Evolutionary conservation across 208 protist species (phyloP).

Genomic region (Sergeia podlipaevii): DNA sequence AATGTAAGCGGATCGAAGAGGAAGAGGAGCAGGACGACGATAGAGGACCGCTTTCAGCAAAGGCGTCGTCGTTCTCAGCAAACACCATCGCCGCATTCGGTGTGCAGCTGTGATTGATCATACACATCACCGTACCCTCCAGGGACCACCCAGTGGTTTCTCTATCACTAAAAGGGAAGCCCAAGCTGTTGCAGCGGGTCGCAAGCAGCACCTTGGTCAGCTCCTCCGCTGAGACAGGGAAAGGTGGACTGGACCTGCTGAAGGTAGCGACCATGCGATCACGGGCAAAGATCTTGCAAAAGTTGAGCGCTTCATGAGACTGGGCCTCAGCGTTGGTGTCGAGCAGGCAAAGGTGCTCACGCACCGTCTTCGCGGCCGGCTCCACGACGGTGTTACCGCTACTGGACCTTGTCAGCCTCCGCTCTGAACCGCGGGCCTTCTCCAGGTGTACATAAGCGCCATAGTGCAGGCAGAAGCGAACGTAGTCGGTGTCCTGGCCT

Average conservation of each 20-base stretch:
- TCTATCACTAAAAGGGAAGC: slow-evolving; percentile 64
- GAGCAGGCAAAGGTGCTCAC: slow-evolving; percentile 20
- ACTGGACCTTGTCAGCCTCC: too few relatives aligned
- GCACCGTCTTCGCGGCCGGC: too few relatives aligned
- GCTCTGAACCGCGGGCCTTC: slow-evolving; percentile 26
- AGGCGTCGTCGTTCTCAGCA: slow-evolving; percentile 13
- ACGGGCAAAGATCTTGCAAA: slow-evolving; percentile 66
- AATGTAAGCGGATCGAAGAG: too few relatives aligned
- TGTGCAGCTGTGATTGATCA: slow-evolving; percentile 83
- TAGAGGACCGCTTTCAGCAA: slow-evolving; percentile 1
- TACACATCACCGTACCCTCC: slow-evolving; percentile 56
- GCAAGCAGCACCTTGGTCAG: slow-evolving; percentile 56
- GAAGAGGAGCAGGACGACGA: too few relatives aligned
- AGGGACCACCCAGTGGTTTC: slow-evolving; percentile 75
- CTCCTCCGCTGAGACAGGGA: slow-evolving; percentile 36
- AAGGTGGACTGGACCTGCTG: neutral
- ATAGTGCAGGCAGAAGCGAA: slow-evolving; percentile 76
- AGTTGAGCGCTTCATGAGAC: slow-evolving; percentile 17
- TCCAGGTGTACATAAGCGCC: slow-evolving; percentile 40
- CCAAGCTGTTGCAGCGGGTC: slow-evolving; percentile 72
- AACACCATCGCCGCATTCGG: slow-evolving; percentile 67
- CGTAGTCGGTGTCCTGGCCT: slow-evolving; percentile 73
- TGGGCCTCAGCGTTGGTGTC: slow-evolving; percentile 40
- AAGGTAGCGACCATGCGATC: slow-evolving; percentile 45
- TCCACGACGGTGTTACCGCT: too few relatives aligned